Evolutionary conservation across 345 rosid genomes (phyloP).

Genomic region (Durio zibethinus): DNA sequence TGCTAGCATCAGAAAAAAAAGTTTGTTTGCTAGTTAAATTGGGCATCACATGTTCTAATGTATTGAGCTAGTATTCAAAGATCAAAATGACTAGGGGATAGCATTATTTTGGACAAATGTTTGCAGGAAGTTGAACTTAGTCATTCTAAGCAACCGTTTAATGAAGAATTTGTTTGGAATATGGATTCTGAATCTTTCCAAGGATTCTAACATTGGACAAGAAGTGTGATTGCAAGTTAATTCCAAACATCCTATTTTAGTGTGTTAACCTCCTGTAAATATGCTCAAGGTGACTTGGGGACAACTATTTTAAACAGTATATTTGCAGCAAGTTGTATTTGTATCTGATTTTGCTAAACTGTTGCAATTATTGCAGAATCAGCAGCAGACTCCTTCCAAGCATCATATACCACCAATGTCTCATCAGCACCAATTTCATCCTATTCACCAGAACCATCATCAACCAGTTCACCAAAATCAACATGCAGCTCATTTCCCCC

Average conservation of each 20-base stretch:
- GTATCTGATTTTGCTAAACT: neutral
- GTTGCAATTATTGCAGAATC: constrained; percentile 34
- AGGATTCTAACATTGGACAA: neutral
- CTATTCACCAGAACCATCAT: constrained; percentile 59
- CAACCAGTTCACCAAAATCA: constrained; percentile 59
- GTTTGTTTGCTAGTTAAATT: neutral
- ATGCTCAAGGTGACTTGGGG: neutral
- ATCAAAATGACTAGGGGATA: neutral
- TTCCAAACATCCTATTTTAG: neutral
- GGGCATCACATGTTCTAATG: neutral
- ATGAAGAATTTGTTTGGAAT: neutral
- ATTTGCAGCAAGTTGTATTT: neutral
- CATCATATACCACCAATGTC: constrained; percentile 58
- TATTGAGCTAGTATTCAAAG: neutral
- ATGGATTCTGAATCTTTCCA: neutral
- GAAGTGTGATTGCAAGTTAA: neutral
- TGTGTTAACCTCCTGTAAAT: neutral
- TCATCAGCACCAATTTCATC: constrained; percentile 72
- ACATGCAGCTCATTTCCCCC: constrained; percentile 60
- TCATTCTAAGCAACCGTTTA: neutral
- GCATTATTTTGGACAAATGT: neutral
- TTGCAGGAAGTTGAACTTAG: constrained; percentile 1
- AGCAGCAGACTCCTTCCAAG: constrained; percentile 62
- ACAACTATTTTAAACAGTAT: neutral
- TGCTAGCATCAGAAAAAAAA: neutral